These are phyloP conservation scores for Collybiopsis luxurians DNA, from an alignment of 768 basidiomycete genomes.

Conservation along the genomic window DNA sequence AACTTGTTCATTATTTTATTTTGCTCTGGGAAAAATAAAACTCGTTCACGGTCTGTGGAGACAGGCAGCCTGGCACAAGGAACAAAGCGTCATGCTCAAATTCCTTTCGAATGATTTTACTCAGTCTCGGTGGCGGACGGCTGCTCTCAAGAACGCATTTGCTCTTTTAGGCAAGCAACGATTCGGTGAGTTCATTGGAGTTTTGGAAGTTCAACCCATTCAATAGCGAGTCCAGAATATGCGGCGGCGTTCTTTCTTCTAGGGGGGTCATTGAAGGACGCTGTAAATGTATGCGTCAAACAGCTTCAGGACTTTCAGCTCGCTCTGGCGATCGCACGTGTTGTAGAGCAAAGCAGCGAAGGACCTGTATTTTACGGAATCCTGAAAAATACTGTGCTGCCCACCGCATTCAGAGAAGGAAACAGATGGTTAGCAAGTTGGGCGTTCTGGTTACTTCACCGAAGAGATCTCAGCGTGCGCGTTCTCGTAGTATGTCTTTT, in stretches of 20 bases:
- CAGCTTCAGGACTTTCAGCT: constrained; percentile 90
- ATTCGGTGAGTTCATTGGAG: constrained; percentile 59
- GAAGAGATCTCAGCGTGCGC: constrained; percentile 86
- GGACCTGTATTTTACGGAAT: constrained; percentile 75
- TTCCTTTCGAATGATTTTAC: constrained; percentile 91
- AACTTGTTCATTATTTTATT: constrained; percentile 87
- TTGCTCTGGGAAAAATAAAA: constrained; percentile 89
- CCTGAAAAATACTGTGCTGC: constrained; percentile 73
- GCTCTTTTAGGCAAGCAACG: constrained; percentile 87
- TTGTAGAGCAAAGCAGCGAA: constrained; percentile 79
- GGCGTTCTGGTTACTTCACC: constrained; percentile 93
- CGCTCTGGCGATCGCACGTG: constrained; percentile 81
- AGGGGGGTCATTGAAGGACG: constrained; percentile 85
- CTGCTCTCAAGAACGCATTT: constrained; percentile 95
- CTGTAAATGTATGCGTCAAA: constrained; percentile 84
- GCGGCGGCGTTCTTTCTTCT: constrained; percentile 98
- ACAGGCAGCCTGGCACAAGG: constrained; percentile 91
- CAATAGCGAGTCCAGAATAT: constrained; percentile 59
- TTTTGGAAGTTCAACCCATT: neutral
- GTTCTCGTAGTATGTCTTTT: constrained; percentile 65
- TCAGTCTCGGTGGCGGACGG: constrained; percentile 82
- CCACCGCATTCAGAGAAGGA: constrained; percentile 80
- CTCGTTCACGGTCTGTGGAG: constrained; percentile 95
- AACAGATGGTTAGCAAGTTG: constrained; percentile 94
- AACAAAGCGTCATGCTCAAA: constrained; percentile 85